Conservation (phyloP, 495 filamentous ascomycete species). For the Tricharina praecox region DNA sequence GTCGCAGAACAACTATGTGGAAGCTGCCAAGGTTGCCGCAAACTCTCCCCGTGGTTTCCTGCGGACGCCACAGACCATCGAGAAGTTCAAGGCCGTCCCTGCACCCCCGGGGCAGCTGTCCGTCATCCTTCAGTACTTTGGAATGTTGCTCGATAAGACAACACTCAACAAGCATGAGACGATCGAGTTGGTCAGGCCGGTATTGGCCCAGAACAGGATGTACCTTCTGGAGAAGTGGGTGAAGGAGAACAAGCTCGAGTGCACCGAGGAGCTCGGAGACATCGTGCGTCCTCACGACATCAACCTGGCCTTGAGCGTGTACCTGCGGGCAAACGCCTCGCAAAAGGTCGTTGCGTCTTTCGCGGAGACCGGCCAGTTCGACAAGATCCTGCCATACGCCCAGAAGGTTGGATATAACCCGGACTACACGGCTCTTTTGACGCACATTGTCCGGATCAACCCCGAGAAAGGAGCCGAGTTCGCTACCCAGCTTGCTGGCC, state of each 20-base stretch:
- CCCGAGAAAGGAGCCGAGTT: conserved; percentile 93
- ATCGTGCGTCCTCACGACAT: conserved; percentile 79
- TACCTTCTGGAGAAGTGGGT: conserved; percentile 96
- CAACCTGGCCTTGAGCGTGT: conserved; percentile 67
- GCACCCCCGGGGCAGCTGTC: conserved; percentile 62
- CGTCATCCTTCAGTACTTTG: conserved; percentile 92
- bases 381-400: conserved; percentile 83
- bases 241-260: conserved; percentile 82
- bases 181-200: conserved; percentile 79
- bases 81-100: conserved; percentile 76
- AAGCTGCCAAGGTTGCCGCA: conserved; percentile 87
- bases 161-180: conserved; percentile 82
- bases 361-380: conserved; percentile 90
- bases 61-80: conserved; percentile 81
- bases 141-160: conserved; percentile 90
- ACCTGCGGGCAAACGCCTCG: conserved; percentile 68
- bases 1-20: conserved; percentile 53
- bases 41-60: conserved; percentile 94
- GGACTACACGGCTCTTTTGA: conserved; percentile 76
- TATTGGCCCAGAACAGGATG: conserved; percentile 83
- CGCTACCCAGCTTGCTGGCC: conserved; percentile 68
- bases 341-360: conserved; percentile 88
- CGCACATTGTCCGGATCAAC: conserved; percentile 81
- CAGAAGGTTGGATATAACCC: conserved; percentile 69
- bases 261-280: conserved; percentile 90